phyloP scores from a whole-genome alignment of 1,139 yeast species.

The Lizanozyma gosingica region DNA sequence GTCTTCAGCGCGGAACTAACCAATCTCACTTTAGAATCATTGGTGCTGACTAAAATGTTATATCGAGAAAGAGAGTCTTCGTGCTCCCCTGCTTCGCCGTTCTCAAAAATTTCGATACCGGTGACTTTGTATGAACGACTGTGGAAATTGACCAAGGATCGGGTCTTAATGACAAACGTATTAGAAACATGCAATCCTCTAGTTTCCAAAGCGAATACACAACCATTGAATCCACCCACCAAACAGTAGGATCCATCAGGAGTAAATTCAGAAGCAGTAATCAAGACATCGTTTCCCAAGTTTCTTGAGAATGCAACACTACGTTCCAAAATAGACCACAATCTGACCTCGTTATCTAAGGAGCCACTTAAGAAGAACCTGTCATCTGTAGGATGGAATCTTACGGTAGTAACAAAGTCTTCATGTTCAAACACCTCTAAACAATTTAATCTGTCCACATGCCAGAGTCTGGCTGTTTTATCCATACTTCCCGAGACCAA shows the following conservation, averaged over 20 bases:
- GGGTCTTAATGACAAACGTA: constrained; percentile 43
- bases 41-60: constrained; percentile 52
- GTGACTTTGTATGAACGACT: constrained; percentile 24
- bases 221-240: constrained; percentile 80
- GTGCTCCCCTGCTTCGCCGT: constrained; percentile 5
- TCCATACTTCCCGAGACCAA: constrained; percentile 81
- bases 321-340: constrained; percentile 76
- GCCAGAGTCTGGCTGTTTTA: constrained; percentile 78
- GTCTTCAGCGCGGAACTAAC: constrained; percentile 48
- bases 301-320: constrained; percentile 24
- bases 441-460: constrained; percentile 56
- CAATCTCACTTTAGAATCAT: constrained; percentile 71
- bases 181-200: constrained; percentile 49
- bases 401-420: constrained; percentile 77
- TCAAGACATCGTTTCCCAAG: constrained; percentile 47
- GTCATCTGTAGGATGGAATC: constrained; percentile 82
- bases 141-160: constrained; percentile 11
- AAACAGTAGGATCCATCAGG: constrained; percentile 61
- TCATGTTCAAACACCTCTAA: constrained; percentile 61
- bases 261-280: constrained; percentile 64
- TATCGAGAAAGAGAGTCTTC: background rate
- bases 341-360: constrained; percentile 64
- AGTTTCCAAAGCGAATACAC: constrained; percentile 53
- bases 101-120: constrained; percentile 27
- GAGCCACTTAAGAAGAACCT: constrained; percentile 82